A percentile compares a stretch with the other conserved stretches of the same genome.
phyloP scores from a whole-genome alignment of 305 asterid species.

The Withania somnifera region DNA sequence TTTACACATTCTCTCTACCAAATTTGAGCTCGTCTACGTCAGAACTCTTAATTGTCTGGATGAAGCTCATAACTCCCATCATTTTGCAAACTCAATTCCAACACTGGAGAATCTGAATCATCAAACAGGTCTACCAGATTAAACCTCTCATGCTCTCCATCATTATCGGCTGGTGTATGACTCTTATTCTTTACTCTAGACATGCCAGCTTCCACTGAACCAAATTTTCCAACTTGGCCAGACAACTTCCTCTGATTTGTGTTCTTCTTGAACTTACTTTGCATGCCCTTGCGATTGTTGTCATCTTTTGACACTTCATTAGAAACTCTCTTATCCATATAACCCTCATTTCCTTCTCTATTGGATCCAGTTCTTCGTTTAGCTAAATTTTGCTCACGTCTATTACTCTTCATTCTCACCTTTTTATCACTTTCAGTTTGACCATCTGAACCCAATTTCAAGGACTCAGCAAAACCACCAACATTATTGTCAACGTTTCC shows the following conservation, averaged over 20 bases:
- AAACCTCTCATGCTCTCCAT: conserved; percentile 16
- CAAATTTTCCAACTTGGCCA: conserved; percentile 18
- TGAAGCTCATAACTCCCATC: conserved; percentile 58
- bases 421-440: conserved; percentile 10
- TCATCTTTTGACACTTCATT: conserved; percentile 15
- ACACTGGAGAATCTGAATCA: conserved; percentile 26
- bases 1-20: not conserved
- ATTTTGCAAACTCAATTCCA: conserved; percentile 46
- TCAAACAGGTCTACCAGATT: conserved; percentile 9
- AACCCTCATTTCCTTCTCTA: conserved; percentile 18
- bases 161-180: not conserved
- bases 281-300: conserved; percentile 9
- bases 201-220: conserved; percentile 9
- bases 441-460: conserved; percentile 6
- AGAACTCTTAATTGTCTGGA: conserved; percentile 15
- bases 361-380: conserved; percentile 5
- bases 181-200: conserved; percentile 11
- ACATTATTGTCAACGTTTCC: conserved; percentile 26
- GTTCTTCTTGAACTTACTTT: conserved; percentile 25
- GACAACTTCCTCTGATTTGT: conserved; percentile 17
- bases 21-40: not conserved
- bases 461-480: conserved; percentile 11
- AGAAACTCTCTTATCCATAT: conserved; percentile 2
- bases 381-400: conserved; percentile 7
- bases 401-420: conserved; percentile 9